Percentiles rank a stretch among this genome's conserved stretches.
Evolutionary conservation across 305 asterid species (phyloP).

Genomic region (Fraxinus nigra): DNA sequence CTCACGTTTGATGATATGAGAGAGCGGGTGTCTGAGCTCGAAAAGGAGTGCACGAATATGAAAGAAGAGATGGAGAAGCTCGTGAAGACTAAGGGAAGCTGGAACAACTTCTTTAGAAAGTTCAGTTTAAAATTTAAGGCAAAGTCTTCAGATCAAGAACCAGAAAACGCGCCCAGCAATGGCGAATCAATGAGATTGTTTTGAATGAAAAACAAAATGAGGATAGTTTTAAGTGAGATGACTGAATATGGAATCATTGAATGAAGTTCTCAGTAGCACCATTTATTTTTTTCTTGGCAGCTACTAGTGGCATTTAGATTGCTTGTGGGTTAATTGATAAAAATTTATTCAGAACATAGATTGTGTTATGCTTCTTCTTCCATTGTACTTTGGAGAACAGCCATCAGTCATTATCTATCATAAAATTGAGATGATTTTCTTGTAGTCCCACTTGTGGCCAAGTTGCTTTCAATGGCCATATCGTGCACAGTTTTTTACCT

Average conservation of each 20-base stretch:
- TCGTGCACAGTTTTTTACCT: not conserved
- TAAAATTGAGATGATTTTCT: not conserved
- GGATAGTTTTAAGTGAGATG: not conserved
- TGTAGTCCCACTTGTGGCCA: not conserved
- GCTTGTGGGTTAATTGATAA: not conserved
- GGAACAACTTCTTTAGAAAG: slow-evolving; percentile 5
- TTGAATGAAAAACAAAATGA: not conserved
- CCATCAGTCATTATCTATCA: not conserved
- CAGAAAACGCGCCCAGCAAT: slow-evolving; percentile 1
- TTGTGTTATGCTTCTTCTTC: not conserved
- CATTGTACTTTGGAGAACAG: not conserved
- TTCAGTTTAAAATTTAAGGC: not conserved
- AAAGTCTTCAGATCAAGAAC: not conserved
- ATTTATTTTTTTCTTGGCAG: not conserved
- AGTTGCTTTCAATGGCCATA: not conserved
- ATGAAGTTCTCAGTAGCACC: not conserved
- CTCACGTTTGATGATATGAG: slow-evolving; percentile 1
- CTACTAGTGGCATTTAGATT: not conserved
- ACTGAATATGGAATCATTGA: not conserved
- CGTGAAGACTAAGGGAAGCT: slow-evolving; percentile 13
- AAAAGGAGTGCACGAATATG: slow-evolving; percentile 19
- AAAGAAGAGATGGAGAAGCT: slow-evolving; percentile 12
- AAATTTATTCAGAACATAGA: not conserved
- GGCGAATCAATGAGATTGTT: not conserved
- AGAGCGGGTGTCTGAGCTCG: slow-evolving; percentile 11